Base-by-base conservation (phyloP, 148 eudicot genomes). In the Cornus controversa region DNA sequence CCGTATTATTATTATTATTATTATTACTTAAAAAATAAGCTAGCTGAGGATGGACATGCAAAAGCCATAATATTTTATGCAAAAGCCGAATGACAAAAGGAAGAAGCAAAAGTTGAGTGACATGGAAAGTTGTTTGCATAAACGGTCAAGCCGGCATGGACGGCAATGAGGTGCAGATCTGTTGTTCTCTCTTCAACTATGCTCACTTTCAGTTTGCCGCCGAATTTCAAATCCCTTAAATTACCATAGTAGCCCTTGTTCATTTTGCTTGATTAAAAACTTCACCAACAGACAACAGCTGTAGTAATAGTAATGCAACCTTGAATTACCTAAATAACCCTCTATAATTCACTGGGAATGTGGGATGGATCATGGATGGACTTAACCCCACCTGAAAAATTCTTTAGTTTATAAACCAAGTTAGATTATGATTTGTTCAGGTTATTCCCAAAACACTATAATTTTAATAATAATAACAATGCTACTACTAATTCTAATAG, bases 91-190 rank as follows among this genome's bases (percentile, higher is more conserved):
- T 31, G 71, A 68, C 71, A 68, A 68, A 22, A 22, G 71, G 71
- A 68, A 68, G 71, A 68, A 68, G 23, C 47, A 13, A 50, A 50
- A 11, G 0, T 16, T 11, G 57, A 50, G 57, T 4, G n/a, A n/a
- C 14, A 50, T 50, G 3, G 57, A 50, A 11, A 50, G 20, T 4
- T 23, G 22, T 47, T 47, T 42, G 73, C 10, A 10, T 42, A 25
- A 24, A 70, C 24, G 11, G 72, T 2, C 23, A 36, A 25, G 73
- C 60, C 58, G 73, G 73, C 60, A 45, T 40, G 72, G 72, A 25
- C 72, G 72, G 72, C 23, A 57, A n/a, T n/a, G n/a, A n/a, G n/a
- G n/a, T n/a, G n/a, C n/a, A 54, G 15, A 14, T 1, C 62, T 54
- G 34, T 31, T 31, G 4, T 18, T 54, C 62, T 54, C 20, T 54